Conservation (phyloP, 2,329 filamentous ascomycete species). For the Pseudogymnoascus sp. region DNA sequence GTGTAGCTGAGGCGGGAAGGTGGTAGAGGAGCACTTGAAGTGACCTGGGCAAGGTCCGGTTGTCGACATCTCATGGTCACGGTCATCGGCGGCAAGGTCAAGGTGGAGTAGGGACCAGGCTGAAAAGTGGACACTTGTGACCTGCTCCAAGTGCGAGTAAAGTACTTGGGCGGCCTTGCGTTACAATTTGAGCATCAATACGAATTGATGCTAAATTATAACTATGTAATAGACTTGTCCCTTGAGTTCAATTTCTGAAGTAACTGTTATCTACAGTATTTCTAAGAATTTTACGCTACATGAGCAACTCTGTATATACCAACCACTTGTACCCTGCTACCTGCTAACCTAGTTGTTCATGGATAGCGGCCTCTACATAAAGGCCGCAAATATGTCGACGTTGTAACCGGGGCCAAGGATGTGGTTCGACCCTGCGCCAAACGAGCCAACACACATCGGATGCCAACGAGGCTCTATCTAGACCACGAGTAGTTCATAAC, state of each 20-base stretch:
- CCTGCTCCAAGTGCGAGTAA: not conserved
- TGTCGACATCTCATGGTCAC: not conserved
- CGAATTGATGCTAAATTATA: not conserved
- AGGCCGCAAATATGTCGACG: not conserved
- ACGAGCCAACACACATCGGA: too few relatives aligned
- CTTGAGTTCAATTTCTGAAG: not conserved
- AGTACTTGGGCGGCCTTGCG: not conserved
- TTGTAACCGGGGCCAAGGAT: too few relatives aligned
- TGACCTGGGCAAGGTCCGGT: not conserved
- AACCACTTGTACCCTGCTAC: not conserved
- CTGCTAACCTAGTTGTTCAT: too few relatives aligned
- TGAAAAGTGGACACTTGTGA: not conserved
- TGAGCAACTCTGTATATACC: not conserved
- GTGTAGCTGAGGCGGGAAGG: not conserved
- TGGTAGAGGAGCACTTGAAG: not conserved
- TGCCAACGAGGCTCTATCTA: too few relatives aligned
- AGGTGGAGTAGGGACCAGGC: not conserved
- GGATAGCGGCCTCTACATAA: not conserved
- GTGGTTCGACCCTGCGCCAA: too few relatives aligned
- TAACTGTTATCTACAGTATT: not conserved
- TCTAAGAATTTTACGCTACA: not conserved
- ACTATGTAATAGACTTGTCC: not conserved
- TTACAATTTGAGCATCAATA: not conserved
- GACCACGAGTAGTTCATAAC: too few relatives aligned
- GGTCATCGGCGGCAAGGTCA: conserved; percentile 1